Evolutionary conservation across 345 rosid species (phyloP), one percentile per base, ranked within the genome.

Genomic region (Camelina sativa): DNA sequence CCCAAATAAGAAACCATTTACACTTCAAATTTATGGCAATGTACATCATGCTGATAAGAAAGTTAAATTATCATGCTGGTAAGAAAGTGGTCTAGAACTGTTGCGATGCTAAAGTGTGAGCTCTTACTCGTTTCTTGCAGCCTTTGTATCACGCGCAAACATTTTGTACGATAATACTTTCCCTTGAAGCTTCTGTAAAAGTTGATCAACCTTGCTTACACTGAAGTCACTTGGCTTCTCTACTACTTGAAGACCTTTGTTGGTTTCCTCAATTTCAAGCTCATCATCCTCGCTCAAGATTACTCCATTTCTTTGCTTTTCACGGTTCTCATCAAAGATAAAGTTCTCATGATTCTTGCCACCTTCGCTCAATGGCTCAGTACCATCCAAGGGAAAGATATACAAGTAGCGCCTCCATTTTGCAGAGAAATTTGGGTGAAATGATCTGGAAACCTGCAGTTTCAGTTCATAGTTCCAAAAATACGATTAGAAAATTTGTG

Each of bases 391-490:
- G 54, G 99, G 99, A 82, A 92, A 90, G 17, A 89, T 84, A 79
- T 95, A 95, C 48, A 90, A 82, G 81, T 95, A 95, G 41, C 86
- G 91, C 81, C 97, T 92, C 98, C 99, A 92, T 77, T 88, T 92
- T 61, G 99, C 99, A 71, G 96, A 87, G 75, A 95, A 92, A 80
- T 95, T 95, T 25, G 99, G 98, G 79, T 95, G 97, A 79, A 95
- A 92, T 59, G 68, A 80, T 61, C 97, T 92, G 17, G 96, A 86
- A 65, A 92, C 96, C 97, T 91, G 65, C 67, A 81, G 41, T 47
- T 67, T 69, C 38, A 78, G 56, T 28, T 54, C 50, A 38, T 28
- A 52, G 37, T 34, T 48, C 16, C 17, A 0, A 13, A 48, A 57
- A 15, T 13, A 16, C 4, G 6, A 65, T 9, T 28, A 17, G 10